Base-by-base conservation (phyloP, 1,284 basidiomycete species). In the Ganoderma meredithae region DNA sequence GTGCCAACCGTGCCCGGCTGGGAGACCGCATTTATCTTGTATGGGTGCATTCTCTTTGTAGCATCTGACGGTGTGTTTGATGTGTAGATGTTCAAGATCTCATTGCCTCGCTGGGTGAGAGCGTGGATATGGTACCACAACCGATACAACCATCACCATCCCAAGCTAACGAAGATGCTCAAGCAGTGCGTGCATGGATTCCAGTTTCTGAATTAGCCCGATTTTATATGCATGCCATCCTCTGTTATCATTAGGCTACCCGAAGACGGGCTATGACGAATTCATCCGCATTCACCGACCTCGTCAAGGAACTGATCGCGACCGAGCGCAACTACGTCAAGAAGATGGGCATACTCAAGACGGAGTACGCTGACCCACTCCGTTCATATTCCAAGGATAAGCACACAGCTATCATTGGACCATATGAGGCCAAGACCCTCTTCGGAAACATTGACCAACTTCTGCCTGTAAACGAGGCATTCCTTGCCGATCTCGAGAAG, bases 391-490 rank as follows among this genome's bases (percentile, higher is more conserved):
- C 97, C 36, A 87, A 89, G 68, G 90, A 87, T 77, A 94, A 94
- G 76, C 92, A 93, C 71, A 95, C 93, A 0, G 89, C 92, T 55
- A 95, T 98, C 74, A 88, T 99, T 60, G 92, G 94, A 2, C 82
- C 90, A 22, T 98, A 97, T 78, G 94, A 98, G 76, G 95, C 97
- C 27, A 97, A 96, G 74, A 92, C 90, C 0, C 85, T 99, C 36
- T 99, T 99, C 74, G 95, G 95, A 62, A 99, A 99, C 79, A 89
- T 98, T 59, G 97, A 98, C 79, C 91, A 89, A 62, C 86, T 99
- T 15, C 79, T 98, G 1, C 93, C 92, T 0, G 93, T 96, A 10
- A 96, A 98, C 73, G 91, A 94, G 75, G 90, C 92, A 0, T 97
- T 99, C 76, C 83, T 98, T 49, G 81, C 81, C 13, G 97, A 98